Evolutionary conservation across 495 filamentous ascomycete genomes (phyloP).

Genomic region (Parachaetomium inaequale): DNA sequence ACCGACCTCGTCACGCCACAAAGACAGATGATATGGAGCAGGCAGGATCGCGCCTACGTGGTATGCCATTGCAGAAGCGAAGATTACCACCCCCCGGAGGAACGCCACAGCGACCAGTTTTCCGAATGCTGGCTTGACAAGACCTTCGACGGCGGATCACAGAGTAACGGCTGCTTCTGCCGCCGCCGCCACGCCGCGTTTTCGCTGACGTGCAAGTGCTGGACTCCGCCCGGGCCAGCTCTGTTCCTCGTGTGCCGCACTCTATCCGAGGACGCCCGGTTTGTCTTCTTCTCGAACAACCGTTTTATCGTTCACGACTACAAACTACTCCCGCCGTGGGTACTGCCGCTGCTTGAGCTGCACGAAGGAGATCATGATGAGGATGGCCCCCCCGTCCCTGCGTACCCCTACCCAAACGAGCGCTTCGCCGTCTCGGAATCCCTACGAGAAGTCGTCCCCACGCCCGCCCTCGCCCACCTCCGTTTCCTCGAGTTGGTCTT

Average conservation of each 20-base stretch:
- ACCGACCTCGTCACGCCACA: conserved; percentile 2
- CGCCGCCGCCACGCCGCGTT: conserved; percentile 1
- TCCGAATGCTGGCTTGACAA: neutral
- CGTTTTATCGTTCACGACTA: neutral
- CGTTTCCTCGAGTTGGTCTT: neutral
- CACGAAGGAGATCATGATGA: neutral
- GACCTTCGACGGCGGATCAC: too few relatives aligned
- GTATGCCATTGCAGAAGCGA: neutral
- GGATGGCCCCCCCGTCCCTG: neutral
- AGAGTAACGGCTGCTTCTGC: neutral
- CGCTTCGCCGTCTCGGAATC: neutral
- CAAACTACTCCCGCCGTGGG: neutral
- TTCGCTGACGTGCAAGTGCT: neutral
- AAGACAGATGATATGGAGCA: neutral
- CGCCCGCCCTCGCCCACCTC: neutral
- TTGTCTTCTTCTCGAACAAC: conserved; percentile 3
- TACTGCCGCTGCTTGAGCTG: neutral
- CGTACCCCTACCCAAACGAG: neutral
- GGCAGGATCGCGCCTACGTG: neutral
- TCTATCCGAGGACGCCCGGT: neutral
- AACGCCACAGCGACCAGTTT: neutral
- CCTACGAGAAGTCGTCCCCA: neutral
- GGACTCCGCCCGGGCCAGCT: neutral
- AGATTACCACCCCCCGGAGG: neutral
- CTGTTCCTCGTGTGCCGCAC: neutral